Percentiles rank a stretch among this genome's conserved stretches.
phyloP scores from a whole-genome alignment of 441 rosid species.

The Pelargonium cotyledonis region DNA sequence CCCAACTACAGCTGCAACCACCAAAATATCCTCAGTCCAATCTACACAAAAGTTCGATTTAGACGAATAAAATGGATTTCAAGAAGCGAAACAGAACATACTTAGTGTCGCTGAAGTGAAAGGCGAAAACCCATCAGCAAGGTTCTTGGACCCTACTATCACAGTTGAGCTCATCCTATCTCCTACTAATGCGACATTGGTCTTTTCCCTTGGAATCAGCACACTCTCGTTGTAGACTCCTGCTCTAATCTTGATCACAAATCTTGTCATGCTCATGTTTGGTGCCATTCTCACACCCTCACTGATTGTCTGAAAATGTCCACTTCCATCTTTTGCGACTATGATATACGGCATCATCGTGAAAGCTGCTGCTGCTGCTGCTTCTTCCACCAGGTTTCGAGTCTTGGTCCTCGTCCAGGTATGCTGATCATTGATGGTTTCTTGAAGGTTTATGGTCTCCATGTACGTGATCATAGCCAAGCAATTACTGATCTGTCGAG shows the following conservation, averaged over 20 bases:
- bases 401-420: background rate
- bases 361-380: background rate
- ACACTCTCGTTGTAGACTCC: conserved; percentile 33
- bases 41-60: background rate
- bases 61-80: background rate
- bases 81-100: conserved; percentile 5
- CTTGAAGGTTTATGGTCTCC: conserved; percentile 9
- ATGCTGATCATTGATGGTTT: too few relatives aligned
- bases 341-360: conserved; percentile 12
- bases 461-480: conserved; percentile 24
- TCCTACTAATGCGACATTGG: conserved; percentile 26
- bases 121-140: conserved; percentile 27
- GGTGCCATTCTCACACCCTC: conserved; percentile 27
- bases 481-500: conserved; percentile 23
- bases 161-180: conserved; percentile 29
- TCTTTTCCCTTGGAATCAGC: conserved; percentile 21
- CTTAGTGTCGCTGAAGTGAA: conserved; percentile 28
- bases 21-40: background rate
- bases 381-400: background rate
- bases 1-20: conserved; percentile 37
- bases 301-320: conserved; percentile 20
- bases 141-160: conserved; percentile 27
- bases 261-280: conserved; percentile 14
- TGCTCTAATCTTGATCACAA: conserved; percentile 22
- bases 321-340: conserved; percentile 31